Percentiles rank a stretch among this genome's conserved stretches.
Conservation (phyloP, 2,329 filamentous ascomycete species). For the Geosmithia morbida region DNA sequence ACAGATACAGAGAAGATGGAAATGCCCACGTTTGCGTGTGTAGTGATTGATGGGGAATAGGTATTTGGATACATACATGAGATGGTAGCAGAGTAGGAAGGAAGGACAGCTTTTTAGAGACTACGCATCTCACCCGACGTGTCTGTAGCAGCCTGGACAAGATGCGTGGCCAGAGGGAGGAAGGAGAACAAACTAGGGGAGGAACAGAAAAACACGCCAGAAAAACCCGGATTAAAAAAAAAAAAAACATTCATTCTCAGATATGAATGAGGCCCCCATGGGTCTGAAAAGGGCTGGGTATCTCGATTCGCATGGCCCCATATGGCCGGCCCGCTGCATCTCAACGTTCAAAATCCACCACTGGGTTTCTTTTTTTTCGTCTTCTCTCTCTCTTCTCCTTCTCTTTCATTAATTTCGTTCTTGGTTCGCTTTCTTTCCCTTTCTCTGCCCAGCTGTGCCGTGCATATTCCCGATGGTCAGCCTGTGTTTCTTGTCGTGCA, state of each 20-base stretch:
- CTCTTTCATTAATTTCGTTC: not conserved
- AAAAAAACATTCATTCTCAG: slow-evolving; percentile 11
- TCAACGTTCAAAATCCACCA: not conserved
- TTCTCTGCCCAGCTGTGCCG: not conserved
- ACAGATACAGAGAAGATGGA: too few species aligned
- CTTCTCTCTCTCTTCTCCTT: not conserved
- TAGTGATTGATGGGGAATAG: too few species aligned
- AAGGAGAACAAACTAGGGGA: not conserved
- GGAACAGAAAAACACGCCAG: not conserved
- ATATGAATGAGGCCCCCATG: slow-evolving; percentile 19
- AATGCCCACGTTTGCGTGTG: too few species aligned
- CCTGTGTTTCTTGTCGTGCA: not conserved
- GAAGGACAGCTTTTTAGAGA: too few species aligned
- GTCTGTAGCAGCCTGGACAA: too few species aligned
- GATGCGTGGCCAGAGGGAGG: too few species aligned
- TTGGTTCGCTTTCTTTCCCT: not conserved
- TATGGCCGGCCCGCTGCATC: not conserved
- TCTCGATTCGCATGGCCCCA: slow-evolving; percentile 12
- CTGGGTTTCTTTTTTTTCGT: not conserved
- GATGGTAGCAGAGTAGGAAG: too few species aligned
- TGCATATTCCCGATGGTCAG: not conserved
- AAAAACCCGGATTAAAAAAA: not conserved
- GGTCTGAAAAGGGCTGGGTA: slow-evolving; percentile 19
- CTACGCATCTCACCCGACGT: too few species aligned
- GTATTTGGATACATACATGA: too few species aligned